phyloP scores from a whole-genome alignment of 768 basidiomycete species.

The Leccinum sublutescens region DNA sequence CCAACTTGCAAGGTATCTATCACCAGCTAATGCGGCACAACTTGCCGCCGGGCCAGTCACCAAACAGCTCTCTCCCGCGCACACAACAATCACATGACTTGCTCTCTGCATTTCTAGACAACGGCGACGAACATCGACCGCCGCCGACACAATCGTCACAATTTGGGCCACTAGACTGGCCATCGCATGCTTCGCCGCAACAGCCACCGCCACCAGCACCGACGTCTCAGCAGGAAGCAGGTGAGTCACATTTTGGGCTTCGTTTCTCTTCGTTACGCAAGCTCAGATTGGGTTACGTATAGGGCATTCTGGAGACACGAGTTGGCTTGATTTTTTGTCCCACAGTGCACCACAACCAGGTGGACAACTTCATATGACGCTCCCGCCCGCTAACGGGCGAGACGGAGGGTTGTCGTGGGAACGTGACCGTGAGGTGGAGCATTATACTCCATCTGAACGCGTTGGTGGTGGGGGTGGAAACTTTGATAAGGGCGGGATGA shows the following conservation, averaged over 20 bases:
- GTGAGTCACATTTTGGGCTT: conserved; percentile 5
- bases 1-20: conserved; percentile 32
- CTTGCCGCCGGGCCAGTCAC: conserved; percentile 18
- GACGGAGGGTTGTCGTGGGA: conserved; percentile 31
- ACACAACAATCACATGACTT: conserved; percentile 28
- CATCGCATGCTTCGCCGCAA: conserved; percentile 30
- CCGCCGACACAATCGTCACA: conserved; percentile 25
- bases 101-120: conserved; percentile 32
- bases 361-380: conserved; percentile 29
- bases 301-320: conserved; percentile 32
- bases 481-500: conserved; percentile 1
- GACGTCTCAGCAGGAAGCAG: conserved; percentile 25
- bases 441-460: conserved; percentile 31
- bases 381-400: conserved; percentile 25
- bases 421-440: conserved; percentile 30
- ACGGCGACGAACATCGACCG: conserved; percentile 26
- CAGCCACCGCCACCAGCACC: conserved; percentile 17
- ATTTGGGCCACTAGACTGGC: conserved; percentile 33
- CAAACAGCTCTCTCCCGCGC: conserved; percentile 17
- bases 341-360: conserved; percentile 25
- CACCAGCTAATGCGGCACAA: conserved; percentile 32
- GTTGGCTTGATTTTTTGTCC: conserved; percentile 35
- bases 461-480: conserved; percentile 11
- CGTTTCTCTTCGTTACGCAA: not conserved
- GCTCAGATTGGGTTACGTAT: not conserved